A percentile compares a stretch with the other conserved stretches of the same genome.
Evolutionary conservation across 73 alveolate genomes (phyloP).

Genomic region (Stentor roeselii): DNA sequence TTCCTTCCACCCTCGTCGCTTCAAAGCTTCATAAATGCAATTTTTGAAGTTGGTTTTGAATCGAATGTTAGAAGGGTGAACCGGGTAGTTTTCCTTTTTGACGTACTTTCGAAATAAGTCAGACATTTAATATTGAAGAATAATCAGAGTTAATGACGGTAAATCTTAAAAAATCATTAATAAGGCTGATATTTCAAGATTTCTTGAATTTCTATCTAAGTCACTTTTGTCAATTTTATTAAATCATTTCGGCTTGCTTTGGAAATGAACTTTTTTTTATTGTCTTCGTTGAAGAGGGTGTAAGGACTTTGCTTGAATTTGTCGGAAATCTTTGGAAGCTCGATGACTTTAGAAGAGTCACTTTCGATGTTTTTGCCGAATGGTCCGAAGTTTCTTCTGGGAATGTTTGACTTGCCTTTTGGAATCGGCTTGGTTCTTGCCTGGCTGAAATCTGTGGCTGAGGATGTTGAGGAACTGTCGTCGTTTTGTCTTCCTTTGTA

Average conservation of each 20-base stretch:
- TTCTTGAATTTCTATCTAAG: too few species aligned
- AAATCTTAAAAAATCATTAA: too few species aligned
- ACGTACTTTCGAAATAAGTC: conserved; percentile 89
- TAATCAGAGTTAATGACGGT: too few species aligned
- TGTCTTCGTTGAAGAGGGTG: too few species aligned
- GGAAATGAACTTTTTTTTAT: too few species aligned
- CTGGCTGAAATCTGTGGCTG: not conserved
- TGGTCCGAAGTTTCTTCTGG: not conserved
- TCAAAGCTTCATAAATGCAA: conserved; percentile 93
- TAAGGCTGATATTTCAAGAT: too few species aligned
- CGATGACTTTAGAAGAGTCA: not conserved
- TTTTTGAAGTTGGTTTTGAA: conserved; percentile 92
- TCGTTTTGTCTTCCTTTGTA: not conserved
- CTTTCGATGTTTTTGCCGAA: not conserved
- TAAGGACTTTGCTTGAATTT: not conserved
- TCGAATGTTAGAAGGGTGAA: conserved; percentile 77
- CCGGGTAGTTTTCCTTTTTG: conserved; percentile 91
- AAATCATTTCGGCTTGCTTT: too few species aligned
- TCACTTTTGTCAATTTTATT: too few species aligned
- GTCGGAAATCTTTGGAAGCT: not conserved
- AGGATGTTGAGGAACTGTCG: not conserved
- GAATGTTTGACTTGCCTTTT: not conserved
- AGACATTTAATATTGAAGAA: conserved; percentile 78
- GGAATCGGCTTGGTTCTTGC: not conserved
- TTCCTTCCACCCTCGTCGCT: conserved; percentile 91